Evolutionary conservation across 805 yeast genomes (phyloP).

Genomic region (Ogataea haglerorum): DNA sequence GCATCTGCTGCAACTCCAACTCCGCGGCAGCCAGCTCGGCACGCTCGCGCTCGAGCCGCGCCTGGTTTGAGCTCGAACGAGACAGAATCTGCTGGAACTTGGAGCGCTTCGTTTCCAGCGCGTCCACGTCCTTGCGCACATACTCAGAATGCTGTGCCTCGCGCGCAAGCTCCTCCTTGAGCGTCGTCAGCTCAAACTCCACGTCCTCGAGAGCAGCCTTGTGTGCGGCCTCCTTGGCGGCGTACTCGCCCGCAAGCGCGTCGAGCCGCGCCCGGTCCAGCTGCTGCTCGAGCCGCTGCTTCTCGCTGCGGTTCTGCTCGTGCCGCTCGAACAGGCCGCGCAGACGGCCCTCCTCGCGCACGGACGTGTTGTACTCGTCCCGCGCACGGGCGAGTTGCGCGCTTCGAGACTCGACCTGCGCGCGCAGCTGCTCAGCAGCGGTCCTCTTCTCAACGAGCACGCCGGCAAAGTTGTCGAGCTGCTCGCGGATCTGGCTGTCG

Average conservation of each 20-base stretch:
- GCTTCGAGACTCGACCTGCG: constrained; percentile 17
- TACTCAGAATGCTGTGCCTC: constrained; percentile 44
- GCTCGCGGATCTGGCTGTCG: constrained; percentile 37
- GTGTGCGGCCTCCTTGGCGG: constrained; percentile 2
- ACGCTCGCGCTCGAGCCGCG: constrained; percentile 45
- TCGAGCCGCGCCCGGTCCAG: constrained; percentile 12
- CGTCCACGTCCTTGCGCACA: constrained; percentile 38
- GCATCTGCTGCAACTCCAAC: constrained; percentile 32
- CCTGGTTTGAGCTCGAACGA: constrained; percentile 40
- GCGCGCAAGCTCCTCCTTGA: constrained; percentile 36
- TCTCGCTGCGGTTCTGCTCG: constrained; percentile 17
- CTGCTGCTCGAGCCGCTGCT: constrained; percentile 12
- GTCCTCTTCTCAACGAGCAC: constrained; percentile 25
- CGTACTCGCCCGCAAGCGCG: background rate
- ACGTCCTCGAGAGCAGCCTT: constrained; percentile 13
- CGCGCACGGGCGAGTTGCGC: constrained; percentile 25
- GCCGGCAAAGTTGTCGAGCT: constrained; percentile 41
- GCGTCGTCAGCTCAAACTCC: constrained; percentile 14
- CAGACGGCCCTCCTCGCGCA: constrained; percentile 54
- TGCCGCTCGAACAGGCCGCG: constrained; percentile 32
- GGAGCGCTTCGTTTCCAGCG: constrained; percentile 34
- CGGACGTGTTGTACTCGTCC: constrained; percentile 34
- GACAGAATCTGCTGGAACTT: constrained; percentile 38
- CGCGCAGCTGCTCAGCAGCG: constrained; percentile 11
- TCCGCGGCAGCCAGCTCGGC: constrained; percentile 39